A percentile compares a stretch with the other conserved stretches of the same genome.
phyloP scores from a whole-genome alignment of 306 rosid genomes.

The Prunus padus region DNA sequence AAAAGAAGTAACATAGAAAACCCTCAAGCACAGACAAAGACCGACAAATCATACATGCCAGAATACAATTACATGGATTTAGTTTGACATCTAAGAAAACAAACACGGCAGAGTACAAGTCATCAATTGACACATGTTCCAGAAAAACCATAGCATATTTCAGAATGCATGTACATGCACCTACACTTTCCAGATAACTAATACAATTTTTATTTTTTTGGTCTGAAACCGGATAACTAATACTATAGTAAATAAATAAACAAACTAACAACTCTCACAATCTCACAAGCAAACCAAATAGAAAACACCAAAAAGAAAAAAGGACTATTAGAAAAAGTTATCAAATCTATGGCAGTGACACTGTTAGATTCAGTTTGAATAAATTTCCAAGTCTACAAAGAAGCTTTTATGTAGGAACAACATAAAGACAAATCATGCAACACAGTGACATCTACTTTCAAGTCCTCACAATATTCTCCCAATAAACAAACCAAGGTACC shows the following conservation, averaged over 20 bases:
- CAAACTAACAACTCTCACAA: background rate
- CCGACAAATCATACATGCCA: background rate
- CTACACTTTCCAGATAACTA: background rate
- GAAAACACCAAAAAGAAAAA: background rate
- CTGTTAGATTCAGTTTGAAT: background rate
- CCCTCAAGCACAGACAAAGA: background rate
- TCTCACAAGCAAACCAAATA: background rate
- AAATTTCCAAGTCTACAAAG: background rate
- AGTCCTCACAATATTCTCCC: conserved; percentile 62
- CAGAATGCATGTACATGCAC: background rate
- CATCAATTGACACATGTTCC: background rate
- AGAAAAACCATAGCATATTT: conserved; percentile 3
- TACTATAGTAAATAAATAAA: background rate
- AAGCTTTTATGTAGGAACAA: background rate
- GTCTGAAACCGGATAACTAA: background rate
- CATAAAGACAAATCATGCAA: conserved; percentile 17
- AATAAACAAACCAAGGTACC: conserved; percentile 97
- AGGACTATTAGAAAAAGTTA: background rate
- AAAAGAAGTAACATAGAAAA: background rate
- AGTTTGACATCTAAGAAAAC: background rate
- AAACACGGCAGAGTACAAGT: background rate
- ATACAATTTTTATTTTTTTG: background rate
- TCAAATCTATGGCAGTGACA: background rate
- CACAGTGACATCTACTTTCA: conserved; percentile 33
- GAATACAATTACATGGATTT: background rate